A percentile compares a stretch with the other conserved stretches of the same genome.
Conservation (phyloP, 129 eudicot species). For the Flaveria ramosissima region DNA sequence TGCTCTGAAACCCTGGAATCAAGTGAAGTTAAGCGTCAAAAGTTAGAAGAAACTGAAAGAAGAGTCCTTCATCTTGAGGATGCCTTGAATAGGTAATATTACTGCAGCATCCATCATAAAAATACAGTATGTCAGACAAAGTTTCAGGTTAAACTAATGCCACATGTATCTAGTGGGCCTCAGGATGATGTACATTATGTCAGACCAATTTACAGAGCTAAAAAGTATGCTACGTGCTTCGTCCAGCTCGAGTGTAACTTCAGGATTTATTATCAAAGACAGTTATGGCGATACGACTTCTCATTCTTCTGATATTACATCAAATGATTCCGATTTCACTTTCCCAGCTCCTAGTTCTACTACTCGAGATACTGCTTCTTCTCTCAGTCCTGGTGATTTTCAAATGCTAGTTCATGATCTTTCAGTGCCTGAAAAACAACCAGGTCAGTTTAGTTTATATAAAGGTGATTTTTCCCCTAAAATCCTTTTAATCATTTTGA, state of each 20-base stretch:
- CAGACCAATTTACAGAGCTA: constrained; percentile 87
- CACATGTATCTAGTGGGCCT: constrained; percentile 83
- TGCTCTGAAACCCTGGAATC: constrained; percentile 59
- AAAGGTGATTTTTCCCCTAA: constrained; percentile 28
- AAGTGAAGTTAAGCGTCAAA: constrained; percentile 65
- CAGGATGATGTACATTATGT: constrained; percentile 99
- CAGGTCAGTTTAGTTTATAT: constrained; percentile 70
- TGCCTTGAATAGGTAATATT: constrained; percentile 70
- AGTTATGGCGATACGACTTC: constrained; percentile 48
- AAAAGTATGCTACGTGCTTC: constrained; percentile 70
- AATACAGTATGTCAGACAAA: too few relatives aligned
- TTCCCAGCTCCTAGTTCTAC: constrained; percentile 69
- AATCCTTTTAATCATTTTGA: constrained; percentile 18
- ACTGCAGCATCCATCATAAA: constrained; percentile 15
- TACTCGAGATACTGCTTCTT: constrained; percentile 54
- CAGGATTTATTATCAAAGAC: constrained; percentile 57
- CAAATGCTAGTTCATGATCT: constrained; percentile 81
- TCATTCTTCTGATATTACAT: constrained; percentile 66
- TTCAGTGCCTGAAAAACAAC: constrained; percentile 57
- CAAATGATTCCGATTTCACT: constrained; percentile 75
- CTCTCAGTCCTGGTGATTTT: constrained; percentile 59
- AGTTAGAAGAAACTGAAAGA: constrained; percentile 86
- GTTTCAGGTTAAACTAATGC: constrained; percentile 52
- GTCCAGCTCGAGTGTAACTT: constrained; percentile 62
- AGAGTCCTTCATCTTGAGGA: constrained; percentile 78